Conservation (phyloP, 257 asterid genomes). For the Solanum paucissectum region DNA sequence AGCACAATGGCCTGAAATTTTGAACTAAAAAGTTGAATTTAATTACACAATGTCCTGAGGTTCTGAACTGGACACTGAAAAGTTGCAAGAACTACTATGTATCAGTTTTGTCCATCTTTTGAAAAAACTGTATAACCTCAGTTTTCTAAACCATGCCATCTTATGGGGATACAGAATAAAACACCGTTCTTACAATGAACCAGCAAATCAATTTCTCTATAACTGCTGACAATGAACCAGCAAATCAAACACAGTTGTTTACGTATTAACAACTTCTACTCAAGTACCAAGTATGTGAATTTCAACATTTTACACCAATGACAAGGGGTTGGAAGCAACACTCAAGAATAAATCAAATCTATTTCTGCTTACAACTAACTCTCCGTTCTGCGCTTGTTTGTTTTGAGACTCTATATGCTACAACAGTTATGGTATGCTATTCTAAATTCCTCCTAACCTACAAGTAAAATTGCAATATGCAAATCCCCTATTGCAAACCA, state of each 20-base stretch:
- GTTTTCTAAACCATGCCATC: not conserved
- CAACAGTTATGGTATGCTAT: not conserved
- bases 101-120: not conserved
- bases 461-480: not conserved
- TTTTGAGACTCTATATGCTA: not conserved
- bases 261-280: not conserved
- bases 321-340: not conserved
- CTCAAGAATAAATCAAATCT: not conserved
- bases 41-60: not conserved
- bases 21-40: no score
- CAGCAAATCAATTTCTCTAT: not conserved
- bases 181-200: not conserved
- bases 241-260: not conserved
- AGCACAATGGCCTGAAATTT: no score
- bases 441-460: not conserved
- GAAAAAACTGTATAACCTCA: not conserved
- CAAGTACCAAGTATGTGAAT: not conserved
- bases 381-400: not conserved
- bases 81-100: not conserved
- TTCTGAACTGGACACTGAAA: not conserved
- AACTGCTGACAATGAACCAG: not conserved
- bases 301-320: not conserved
- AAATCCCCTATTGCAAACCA: constrained; percentile 21
- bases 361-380: not conserved
- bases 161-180: not conserved